Evolutionary conservation across 177 flowering plant genomes (phyloP).

Genomic region (Vitis hybrid): DNA sequence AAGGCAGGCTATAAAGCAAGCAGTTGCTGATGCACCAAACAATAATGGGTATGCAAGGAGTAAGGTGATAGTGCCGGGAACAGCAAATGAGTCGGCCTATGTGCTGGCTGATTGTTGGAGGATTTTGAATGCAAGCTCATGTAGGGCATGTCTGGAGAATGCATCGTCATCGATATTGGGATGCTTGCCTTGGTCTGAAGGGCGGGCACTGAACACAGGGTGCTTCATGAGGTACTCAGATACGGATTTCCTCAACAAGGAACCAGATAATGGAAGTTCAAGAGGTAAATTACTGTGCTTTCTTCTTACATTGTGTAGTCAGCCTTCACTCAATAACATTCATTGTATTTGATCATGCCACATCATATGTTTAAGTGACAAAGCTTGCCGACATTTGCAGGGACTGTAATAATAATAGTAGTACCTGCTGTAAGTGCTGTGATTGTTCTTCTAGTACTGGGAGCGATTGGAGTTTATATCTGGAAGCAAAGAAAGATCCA

Average conservation of each 20-base stretch:
- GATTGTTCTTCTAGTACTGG: constrained; percentile 38
- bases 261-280: constrained; percentile 28
- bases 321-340: background rate
- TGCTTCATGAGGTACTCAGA: constrained; percentile 91
- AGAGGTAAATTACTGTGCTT: constrained; percentile 33
- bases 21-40: constrained; percentile 39
- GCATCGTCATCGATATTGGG: constrained; percentile 50
- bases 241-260: constrained; percentile 58
- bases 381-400: constrained; percentile 38
- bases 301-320: background rate
- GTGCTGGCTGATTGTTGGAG: constrained; percentile 84
- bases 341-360: background rate
- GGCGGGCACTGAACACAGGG: constrained; percentile 73
- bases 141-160: constrained; percentile 61
- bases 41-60: constrained; percentile 44
- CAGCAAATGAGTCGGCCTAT: constrained; percentile 52
- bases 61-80: constrained; percentile 27
- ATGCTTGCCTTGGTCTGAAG: constrained; percentile 83
- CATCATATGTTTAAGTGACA: too few relatives aligned
- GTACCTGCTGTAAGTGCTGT: constrained; percentile 55
- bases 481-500: constrained; percentile 56
- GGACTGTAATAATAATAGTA: constrained; percentile 43
- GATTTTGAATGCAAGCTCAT: constrained; percentile 48
- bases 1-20: constrained; percentile 42
- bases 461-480: constrained; percentile 41